A percentile compares a stretch with the other conserved stretches of the same genome.
phyloP scores from a whole-genome alignment of 1,284 basidiomycete genomes.

The Marasmius tenuissimus region DNA sequence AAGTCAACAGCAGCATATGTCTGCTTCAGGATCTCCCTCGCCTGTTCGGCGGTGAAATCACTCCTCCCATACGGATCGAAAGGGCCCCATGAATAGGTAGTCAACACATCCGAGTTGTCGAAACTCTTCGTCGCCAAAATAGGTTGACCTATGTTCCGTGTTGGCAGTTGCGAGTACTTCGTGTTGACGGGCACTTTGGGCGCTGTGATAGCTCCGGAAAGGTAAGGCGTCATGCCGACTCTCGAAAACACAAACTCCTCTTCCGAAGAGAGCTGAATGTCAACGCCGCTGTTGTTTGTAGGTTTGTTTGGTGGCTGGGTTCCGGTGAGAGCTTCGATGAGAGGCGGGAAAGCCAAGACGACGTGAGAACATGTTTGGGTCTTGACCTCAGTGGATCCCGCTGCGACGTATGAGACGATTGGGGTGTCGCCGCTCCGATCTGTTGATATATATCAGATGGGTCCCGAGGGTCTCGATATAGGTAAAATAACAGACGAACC shows the following conservation, averaged over 20 bases:
- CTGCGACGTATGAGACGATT: constrained; percentile 1
- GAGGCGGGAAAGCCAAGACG: constrained; percentile 10
- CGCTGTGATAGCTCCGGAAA: constrained; percentile 4
- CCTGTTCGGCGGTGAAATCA: neutral
- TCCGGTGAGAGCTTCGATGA: neutral
- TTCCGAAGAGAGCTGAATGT: neutral
- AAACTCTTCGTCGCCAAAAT: constrained; percentile 5
- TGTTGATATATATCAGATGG: neutral
- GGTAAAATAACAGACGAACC: neutral
- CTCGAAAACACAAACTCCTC: constrained; percentile 2
- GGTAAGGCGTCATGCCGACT: constrained; percentile 11
- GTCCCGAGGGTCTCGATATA: neutral
- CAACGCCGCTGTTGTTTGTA: neutral
- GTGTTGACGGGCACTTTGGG: neutral
- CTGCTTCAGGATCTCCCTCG: neutral
- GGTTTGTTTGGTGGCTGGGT: neutral
- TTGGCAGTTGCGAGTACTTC: constrained; percentile 2
- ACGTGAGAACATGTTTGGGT: constrained; percentile 7
- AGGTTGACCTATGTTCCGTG: neutral
- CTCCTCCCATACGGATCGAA: neutral
- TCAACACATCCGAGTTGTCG: constrained; percentile 3
- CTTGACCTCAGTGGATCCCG: neutral
- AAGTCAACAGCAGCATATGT: neutral
- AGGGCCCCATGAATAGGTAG: constrained; percentile 6
- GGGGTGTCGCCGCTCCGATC: constrained; percentile 6